Conservation (phyloP, 345 rosid genomes). For the Eucalyptus cloeziana region DNA sequence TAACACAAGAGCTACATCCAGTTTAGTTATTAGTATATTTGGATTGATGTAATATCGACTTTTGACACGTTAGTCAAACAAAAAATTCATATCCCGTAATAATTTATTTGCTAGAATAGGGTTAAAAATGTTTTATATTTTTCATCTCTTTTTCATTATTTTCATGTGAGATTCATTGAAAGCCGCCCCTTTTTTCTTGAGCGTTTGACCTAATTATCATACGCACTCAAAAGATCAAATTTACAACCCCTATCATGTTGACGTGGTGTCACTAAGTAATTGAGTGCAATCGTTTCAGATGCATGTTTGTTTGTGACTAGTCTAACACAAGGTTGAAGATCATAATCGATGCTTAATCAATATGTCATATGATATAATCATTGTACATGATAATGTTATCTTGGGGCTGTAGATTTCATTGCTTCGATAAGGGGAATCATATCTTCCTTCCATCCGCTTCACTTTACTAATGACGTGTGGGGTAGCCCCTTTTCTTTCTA, state of each 20-base stretch:
- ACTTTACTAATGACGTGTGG: not conserved
- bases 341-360: not conserved
- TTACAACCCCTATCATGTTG: not conserved
- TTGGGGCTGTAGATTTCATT: not conserved
- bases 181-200: not conserved
- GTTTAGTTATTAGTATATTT: not conserved
- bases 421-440: not conserved
- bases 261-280: not conserved
- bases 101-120: not conserved
- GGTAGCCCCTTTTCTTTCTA: not conserved
- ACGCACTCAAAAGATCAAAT: not conserved
- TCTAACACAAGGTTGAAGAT: not conserved
- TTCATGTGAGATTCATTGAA: not conserved
- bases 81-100: not conserved
- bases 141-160: not conserved
- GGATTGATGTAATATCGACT: not conserved
- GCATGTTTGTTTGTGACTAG: not conserved
- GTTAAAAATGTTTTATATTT: not conserved
- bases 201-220: not conserved
- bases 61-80: not conserved
- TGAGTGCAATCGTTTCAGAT: not conserved
- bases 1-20: not conserved
- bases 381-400: not conserved
- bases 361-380: not conserved
- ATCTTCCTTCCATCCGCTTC: not conserved